phyloP scores from a whole-genome alignment of 768 basidiomycete genomes.

The Epithele typhae region DNA sequence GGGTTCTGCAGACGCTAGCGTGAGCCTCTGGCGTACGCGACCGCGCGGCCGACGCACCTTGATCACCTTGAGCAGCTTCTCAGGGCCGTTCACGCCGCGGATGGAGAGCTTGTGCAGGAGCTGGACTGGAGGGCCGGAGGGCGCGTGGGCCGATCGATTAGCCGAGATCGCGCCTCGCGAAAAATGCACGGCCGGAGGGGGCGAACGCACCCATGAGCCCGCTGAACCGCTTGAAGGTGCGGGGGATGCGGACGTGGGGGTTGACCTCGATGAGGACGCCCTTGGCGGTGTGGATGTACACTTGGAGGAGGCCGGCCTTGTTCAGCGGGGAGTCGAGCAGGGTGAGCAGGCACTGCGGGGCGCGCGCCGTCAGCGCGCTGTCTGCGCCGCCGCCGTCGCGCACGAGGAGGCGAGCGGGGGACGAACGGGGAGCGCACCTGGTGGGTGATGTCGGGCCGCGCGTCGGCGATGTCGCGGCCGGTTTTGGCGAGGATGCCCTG shows the following conservation, averaged over 20 bases:
- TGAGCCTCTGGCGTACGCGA: not conserved
- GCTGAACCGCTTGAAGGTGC: constrained; percentile 98
- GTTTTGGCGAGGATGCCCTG: constrained; percentile 98
- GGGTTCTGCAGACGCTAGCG: constrained; percentile 65
- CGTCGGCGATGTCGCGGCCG: constrained; percentile 96
- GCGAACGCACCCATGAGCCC: constrained; percentile 85
- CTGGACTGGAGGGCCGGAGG: constrained; percentile 60
- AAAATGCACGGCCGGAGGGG: not conserved
- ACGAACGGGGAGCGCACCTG: constrained; percentile 53
- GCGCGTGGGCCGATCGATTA: too few species aligned
- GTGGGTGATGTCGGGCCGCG: constrained; percentile 98
- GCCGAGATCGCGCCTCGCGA: not conserved
- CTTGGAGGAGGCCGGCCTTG: constrained; percentile 94
- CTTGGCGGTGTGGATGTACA: constrained; percentile 96
- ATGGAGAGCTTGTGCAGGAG: constrained; percentile 94
- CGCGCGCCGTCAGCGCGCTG: not conserved
- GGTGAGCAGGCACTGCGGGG: constrained; percentile 84
- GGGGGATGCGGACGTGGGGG: constrained; percentile 93
- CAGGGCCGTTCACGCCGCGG: constrained; percentile 92
- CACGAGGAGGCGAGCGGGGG: too few species aligned
- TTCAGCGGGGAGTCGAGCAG: constrained; percentile 96
- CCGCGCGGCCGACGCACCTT: constrained; percentile 49
- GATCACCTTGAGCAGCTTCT: constrained; percentile 96
- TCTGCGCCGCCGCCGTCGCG: too few species aligned
- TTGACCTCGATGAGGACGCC: constrained; percentile 98